Evolutionary conservation across 192 early-diverging fungal genomes (phyloP), one percentile per base, ranked within the genome.

Genomic region (Allomyces arbusculus): DNA sequence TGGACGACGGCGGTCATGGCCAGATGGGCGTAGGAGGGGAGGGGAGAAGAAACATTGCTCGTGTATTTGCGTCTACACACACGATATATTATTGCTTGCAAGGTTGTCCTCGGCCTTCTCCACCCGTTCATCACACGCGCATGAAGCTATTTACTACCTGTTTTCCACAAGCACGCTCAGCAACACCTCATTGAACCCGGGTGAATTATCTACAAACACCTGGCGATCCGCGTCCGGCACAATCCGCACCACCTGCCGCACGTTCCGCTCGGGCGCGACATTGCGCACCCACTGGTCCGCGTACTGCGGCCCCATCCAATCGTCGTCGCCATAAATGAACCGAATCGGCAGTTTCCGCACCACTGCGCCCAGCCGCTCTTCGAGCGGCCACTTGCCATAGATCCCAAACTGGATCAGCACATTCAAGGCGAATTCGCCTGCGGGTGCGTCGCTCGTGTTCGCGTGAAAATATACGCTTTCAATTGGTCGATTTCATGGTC

Each of bases 241-340:
- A 3, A 64, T 50, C 0, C 20, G 7, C 12, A 58, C 50, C 16
- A n/a, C 2, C 26, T 28, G 33, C 33, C 33, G 33, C 33, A 40
- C 33, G 33, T 40, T 40, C 33, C 33, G 33, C 33, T 40, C 33
- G 33, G 50, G 16, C 16, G 50, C 20, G 16, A n/a, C 50, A 0
- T 58, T n/a, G 50, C 16, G 1, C 50, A 58, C 16, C 50, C 12
- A 86, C 61, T 80, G 71, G 58, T 84, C 74, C 61, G 84, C 90
- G 22, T 84, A 79, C 22, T 75, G 74, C 71, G 83, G 82, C 68
- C 92, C 89, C 88, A 95, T 91, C 92, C 92, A 92, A 77, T 95
- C 92, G 26, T 75, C 70, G 24, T 74, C 73, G 23, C 89, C 89
- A 66, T 89, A 89, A 68, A 89, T 74, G 70, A 92, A 91, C 20